These are phyloP conservation scores for Tetracladium maxilliforme DNA, from an alignment of 2,329 filamentous ascomycete species.

Conservation along the genomic window DNA sequence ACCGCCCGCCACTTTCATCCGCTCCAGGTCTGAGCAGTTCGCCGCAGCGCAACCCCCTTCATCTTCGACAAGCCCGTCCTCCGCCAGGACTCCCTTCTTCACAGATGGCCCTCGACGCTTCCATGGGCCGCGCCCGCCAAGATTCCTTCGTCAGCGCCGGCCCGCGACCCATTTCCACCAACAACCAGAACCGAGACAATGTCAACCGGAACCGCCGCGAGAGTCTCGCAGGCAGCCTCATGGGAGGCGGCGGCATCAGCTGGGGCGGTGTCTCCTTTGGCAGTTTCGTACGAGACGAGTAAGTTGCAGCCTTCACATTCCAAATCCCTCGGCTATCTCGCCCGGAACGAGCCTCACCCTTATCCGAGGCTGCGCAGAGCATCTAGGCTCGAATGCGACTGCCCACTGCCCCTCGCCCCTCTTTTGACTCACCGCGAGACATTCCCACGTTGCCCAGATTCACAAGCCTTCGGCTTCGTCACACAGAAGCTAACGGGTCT, in stretches of 20 bases:
- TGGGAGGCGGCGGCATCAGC: conserved; percentile 84
- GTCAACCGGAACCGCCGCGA: conserved; percentile 43
- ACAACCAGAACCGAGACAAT: conserved; percentile 44
- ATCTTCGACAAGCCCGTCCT: conserved; percentile 7
- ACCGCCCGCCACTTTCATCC: no score
- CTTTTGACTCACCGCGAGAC: no score
- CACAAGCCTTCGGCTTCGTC: no score
- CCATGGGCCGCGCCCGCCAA: conserved; percentile 35
- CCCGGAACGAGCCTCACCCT: conserved; percentile 2
- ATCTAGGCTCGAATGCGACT: conserved; percentile 1
- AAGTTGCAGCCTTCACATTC: conserved; percentile 31
- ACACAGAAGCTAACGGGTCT: no score
- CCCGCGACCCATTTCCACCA: conserved; percentile 52
- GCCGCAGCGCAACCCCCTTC: background rate
- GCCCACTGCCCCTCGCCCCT: background rate
- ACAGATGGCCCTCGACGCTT: conserved; percentile 39
- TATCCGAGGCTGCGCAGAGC: conserved; percentile 1
- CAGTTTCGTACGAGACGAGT: conserved; percentile 97
- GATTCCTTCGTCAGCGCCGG: conserved; percentile 54
- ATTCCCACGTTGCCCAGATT: no score
- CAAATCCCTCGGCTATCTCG: conserved; percentile 9
- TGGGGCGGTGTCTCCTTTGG: conserved; percentile 95
- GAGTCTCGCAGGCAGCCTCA: conserved; percentile 47
- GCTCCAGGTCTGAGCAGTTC: background rate
- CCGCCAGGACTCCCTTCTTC: conserved; percentile 39